phyloP scores from a whole-genome alignment of 768 basidiomycete genomes.

The Boletus sensibilis region DNA sequence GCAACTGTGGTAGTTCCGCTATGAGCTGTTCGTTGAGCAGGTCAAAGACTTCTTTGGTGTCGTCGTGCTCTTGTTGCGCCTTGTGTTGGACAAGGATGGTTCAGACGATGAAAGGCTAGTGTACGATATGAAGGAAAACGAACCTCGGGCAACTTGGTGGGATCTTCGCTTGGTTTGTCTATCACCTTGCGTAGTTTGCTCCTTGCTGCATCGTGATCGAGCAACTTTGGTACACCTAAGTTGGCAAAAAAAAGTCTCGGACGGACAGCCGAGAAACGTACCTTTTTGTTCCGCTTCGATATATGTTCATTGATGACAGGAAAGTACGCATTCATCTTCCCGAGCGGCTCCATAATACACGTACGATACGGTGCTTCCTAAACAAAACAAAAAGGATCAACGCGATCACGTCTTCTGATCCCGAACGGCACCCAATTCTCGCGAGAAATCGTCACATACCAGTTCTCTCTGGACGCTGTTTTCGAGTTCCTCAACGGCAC shows the following conservation, averaged over 20 bases:
- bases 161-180: conserved; percentile 92
- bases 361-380: conserved; percentile 94
- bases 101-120: not conserved
- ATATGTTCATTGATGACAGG: conserved; percentile 93
- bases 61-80: conserved; percentile 96
- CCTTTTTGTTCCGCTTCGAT: conserved; percentile 95
- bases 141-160: conserved; percentile 85
- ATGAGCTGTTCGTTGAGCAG: conserved; percentile 91
- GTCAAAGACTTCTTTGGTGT: conserved; percentile 91
- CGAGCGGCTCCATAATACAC: conserved; percentile 91
- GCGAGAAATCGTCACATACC: conserved; percentile 44
- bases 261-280: conserved; percentile 27
- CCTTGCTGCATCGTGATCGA: conserved; percentile 93
- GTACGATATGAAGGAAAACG: not conserved
- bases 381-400: not conserved
- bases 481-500: conserved; percentile 93
- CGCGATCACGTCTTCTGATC: not conserved
- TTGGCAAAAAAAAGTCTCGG: not conserved
- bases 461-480: conserved; percentile 79
- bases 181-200: conserved; percentile 85
- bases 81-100: not conserved
- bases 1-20: conserved; percentile 83
- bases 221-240: conserved; percentile 50
- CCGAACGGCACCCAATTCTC: not conserved
- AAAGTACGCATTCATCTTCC: conserved; percentile 96